These are phyloP conservation scores for Diplodia scrobiculata DNA, from an alignment of 2,329 filamentous ascomycete genomes.

Conservation along the genomic window DNA sequence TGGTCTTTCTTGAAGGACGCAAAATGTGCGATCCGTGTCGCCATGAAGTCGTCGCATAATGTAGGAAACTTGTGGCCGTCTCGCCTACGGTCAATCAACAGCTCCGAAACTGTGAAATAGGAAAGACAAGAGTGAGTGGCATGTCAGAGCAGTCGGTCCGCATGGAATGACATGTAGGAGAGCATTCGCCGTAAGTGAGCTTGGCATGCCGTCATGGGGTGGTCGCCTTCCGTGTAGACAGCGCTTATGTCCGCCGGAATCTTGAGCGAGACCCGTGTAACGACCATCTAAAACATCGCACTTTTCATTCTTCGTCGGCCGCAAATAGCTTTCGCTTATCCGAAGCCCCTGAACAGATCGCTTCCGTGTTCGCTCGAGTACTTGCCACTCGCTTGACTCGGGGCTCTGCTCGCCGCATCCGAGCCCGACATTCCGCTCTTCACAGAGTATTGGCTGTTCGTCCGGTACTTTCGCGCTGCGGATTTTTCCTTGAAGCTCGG, in stretches of 20 bases:
- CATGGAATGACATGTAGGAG: background rate
- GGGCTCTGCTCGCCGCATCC: slow-evolving; percentile 14
- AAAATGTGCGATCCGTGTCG: background rate
- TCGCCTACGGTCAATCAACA: background rate
- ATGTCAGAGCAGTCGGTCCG: slow-evolving; percentile 3
- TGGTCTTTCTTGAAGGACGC: background rate
- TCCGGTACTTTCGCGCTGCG: slow-evolving; percentile 9
- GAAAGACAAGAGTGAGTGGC: slow-evolving; percentile 1
- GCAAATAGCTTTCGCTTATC: slow-evolving; percentile 2
- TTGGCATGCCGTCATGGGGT: slow-evolving; percentile 1
- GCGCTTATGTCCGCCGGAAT: background rate
- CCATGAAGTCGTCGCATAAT: background rate
- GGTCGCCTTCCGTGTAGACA: background rate
- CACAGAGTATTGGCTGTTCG: slow-evolving; percentile 16
- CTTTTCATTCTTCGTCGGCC: slow-evolving; percentile 7
- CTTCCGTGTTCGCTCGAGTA: slow-evolving; percentile 19
- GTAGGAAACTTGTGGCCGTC: background rate
- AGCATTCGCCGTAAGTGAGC: slow-evolving; percentile 10
- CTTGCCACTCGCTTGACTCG: slow-evolving; percentile 23
- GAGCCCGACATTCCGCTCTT: slow-evolving; percentile 13
- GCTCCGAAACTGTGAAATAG: slow-evolving; percentile 1
- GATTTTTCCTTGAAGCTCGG: slow-evolving; percentile 19
- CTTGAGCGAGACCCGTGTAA: slow-evolving; percentile 6
- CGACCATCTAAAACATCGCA: slow-evolving; percentile 14
- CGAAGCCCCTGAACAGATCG: slow-evolving; percentile 27